Evolutionary conservation across 306 rosid genomes (phyloP).

Genomic region (Acacia melanoxylon): DNA sequence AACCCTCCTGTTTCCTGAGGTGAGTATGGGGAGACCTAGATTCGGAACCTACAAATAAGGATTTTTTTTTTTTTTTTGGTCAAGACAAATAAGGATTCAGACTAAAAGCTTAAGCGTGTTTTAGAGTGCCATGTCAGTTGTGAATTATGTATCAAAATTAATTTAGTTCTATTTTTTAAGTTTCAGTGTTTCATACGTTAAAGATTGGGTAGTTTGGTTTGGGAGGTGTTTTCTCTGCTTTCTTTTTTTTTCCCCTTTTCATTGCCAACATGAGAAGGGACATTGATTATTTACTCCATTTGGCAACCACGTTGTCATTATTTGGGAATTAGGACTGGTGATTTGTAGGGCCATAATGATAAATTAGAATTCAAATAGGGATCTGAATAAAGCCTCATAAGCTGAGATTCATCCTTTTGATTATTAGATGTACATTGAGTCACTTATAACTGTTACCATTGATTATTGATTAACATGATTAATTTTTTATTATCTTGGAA

Average conservation of each 20-base stretch:
- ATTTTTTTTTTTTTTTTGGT: too few relatives aligned
- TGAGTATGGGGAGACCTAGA: slow-evolving; percentile 17
- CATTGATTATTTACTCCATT: background rate
- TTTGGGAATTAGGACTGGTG: background rate
- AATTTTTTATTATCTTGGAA: background rate
- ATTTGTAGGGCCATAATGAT: background rate
- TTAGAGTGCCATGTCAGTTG: background rate
- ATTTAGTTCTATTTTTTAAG: background rate
- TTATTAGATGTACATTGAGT: background rate
- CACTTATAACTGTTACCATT: background rate
- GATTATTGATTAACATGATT: background rate
- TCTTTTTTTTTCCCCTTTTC: too few relatives aligned
- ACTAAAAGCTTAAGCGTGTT: background rate
- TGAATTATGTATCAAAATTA: background rate
- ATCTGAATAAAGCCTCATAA: too few relatives aligned
- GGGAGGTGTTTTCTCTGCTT: background rate
- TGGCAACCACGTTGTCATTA: background rate
- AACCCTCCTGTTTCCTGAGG: slow-evolving; percentile 27
- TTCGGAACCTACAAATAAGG: slow-evolving; percentile 37
- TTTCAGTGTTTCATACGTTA: background rate
- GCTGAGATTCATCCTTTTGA: background rate
- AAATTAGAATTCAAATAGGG: background rate
- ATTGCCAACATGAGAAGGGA: background rate
- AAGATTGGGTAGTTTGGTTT: background rate
- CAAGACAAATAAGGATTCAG: background rate